Evolutionary conservation across 352 stramenopile genomes (phyloP), one percentile per base, ranked within the genome.

Genomic region (Pythium aristosporum): DNA sequence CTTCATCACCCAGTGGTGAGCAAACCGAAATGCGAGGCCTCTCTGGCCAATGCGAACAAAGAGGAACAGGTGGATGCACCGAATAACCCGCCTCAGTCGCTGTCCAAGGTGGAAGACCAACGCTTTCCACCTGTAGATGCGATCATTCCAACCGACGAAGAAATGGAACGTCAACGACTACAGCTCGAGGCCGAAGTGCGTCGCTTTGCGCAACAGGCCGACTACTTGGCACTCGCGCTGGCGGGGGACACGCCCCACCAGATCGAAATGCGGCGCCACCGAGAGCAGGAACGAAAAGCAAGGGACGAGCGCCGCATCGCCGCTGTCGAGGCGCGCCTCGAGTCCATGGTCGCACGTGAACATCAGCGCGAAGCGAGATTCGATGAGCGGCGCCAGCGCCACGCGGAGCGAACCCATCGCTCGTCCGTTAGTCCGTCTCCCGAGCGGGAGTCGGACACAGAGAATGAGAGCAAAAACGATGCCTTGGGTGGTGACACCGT

Each of bases 191-290:
- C 56, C 2, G 69, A 91, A 37, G 58, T 89, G 46, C 61, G 59
- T 4, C 63, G 54, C 8, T 90, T 83, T 44, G 57, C 80, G 54
- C 56, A 76, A 25, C 76, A 77, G 18, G 72, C 88, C 32, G 59
- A 87, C 55, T 79, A 88, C 60, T 56, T 94, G n/a, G 85, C 77
- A 15, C 69, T 82, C 21, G 85, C 77, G 18, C 60, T 94, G 15
- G 77, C 77, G 18, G 80, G 82, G 1, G 62, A 87, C 52, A 94
- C 82, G 9, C 74, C 77, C 13, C 85, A 91, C 61, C 85, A 94
- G 44, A 72, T 80, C 37, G 67, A 80, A 41, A 77, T 79, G 57
- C 82, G 81, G 18, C 70, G 65, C 11, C 65, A 70, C 25, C 78
- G 82, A 21, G 77, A 89, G 34, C 59, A 69, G 11, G 76, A 84